Conservation (phyloP, 768 basidiomycete genomes). For the Mycena floridula region DNA sequence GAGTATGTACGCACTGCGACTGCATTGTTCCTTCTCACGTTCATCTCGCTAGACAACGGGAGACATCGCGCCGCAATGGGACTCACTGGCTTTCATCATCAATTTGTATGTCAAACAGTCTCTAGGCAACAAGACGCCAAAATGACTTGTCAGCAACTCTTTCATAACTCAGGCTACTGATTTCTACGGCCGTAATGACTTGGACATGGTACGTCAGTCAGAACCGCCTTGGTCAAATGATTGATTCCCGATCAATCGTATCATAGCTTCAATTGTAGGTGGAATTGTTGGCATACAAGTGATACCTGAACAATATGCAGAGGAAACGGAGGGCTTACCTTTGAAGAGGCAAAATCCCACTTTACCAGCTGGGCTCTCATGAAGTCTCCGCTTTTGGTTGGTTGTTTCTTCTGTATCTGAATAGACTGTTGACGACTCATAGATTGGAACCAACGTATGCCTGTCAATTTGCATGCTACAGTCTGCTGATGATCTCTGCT, state of each 20-base stretch:
- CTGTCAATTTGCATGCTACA: background rate
- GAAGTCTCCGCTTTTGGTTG: constrained; percentile 54
- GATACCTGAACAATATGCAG: constrained; percentile 19
- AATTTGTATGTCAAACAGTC: constrained; percentile 36
- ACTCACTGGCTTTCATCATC: constrained; percentile 49
- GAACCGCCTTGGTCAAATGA: background rate
- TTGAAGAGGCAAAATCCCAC: constrained; percentile 62
- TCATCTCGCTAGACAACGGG: constrained; percentile 36
- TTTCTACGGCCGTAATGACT: constrained; percentile 62
- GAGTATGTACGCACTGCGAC: constrained; percentile 36
- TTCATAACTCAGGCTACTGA: constrained; percentile 59
- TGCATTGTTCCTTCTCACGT: background rate
- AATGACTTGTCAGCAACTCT: constrained; percentile 40
- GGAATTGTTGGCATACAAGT: background rate
- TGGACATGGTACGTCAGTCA: constrained; percentile 54
- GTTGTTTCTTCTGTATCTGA: constrained; percentile 5
- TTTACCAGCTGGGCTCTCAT: constrained; percentile 70
- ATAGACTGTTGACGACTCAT: constrained; percentile 1
- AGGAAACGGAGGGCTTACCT: constrained; percentile 58
- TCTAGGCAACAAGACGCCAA: background rate
- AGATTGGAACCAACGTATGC: constrained; percentile 52
- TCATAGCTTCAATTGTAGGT: constrained; percentile 49
- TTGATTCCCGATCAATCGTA: background rate
- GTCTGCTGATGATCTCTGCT: too few species aligned
- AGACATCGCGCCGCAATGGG: constrained; percentile 48